Evolutionary conservation across 352 stramenopile species (phyloP).

Genomic region (Phytophthora aleatoria): DNA sequence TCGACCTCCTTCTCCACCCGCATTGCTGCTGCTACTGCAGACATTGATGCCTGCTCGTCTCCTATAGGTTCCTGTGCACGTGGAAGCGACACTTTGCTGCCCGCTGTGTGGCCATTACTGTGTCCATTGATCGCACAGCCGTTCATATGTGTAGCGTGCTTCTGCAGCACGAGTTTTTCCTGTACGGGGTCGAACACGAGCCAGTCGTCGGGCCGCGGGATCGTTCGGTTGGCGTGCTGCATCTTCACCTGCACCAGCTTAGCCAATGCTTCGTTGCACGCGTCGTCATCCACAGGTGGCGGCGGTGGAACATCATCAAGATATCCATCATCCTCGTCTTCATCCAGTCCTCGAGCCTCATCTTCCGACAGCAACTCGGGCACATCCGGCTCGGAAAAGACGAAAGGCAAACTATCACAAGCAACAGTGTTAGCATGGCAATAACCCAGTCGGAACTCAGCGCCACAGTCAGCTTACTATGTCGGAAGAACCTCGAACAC

Average conservation of each 20-base stretch:
- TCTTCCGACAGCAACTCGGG: slow-evolving; percentile 71
- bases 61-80: slow-evolving; percentile 32
- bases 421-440: slow-evolving; percentile 12
- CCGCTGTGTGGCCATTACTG: slow-evolving; percentile 10
- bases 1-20: not conserved
- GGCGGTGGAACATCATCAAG: slow-evolving; percentile 23
- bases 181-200: slow-evolving; percentile 76
- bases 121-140: slow-evolving; percentile 18
- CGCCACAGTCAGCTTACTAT: slow-evolving; percentile 47
- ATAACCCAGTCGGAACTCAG: slow-evolving; percentile 4
- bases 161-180: slow-evolving; percentile 65
- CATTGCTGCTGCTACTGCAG: slow-evolving; percentile 3
- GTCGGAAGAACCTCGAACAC: slow-evolving; percentile 51
- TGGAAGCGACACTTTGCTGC: slow-evolving; percentile 21
- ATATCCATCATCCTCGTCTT: slow-evolving; percentile 26
- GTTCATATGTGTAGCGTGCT: slow-evolving; percentile 27
- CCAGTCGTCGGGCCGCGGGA: slow-evolving; percentile 69
- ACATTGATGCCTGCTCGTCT: slow-evolving; percentile 20
- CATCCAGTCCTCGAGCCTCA: slow-evolving; percentile 27
- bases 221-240: slow-evolving; percentile 52
- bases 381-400: slow-evolving; percentile 54
- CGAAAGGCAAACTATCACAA: slow-evolving; percentile 53
- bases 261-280: slow-evolving; percentile 49
- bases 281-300: slow-evolving; percentile 34
- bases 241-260: slow-evolving; percentile 72